Percentiles rank a stretch among this genome's conserved stretches.
These are phyloP conservation scores for Camellia granthamiana DNA, from an alignment of 148 eudicot genomes.

Conservation along the genomic window DNA sequence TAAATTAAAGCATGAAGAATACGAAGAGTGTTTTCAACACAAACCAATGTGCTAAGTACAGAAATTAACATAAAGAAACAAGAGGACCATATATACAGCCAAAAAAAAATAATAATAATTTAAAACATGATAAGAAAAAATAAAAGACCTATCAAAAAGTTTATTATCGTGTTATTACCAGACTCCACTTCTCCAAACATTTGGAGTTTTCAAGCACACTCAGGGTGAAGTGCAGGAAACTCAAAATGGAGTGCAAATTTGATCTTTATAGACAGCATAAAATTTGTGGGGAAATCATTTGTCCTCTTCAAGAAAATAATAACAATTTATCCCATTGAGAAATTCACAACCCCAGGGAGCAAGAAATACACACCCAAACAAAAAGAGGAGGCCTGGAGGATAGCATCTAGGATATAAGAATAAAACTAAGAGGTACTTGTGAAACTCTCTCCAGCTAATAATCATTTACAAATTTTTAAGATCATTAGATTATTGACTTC, in stretches of 20 bases:
- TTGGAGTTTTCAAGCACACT: neutral
- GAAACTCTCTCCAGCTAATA: no score
- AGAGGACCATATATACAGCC: neutral
- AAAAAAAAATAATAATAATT: neutral
- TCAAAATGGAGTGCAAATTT: no score
- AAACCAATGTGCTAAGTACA: neutral
- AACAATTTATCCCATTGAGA: neutral
- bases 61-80: neutral
- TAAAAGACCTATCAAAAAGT: neutral
- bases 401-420: no score
- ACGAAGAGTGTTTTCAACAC: neutral
- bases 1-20: constrained; percentile 4
- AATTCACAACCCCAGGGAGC: neutral
- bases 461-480: no score
- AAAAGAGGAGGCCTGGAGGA: no score
- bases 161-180: neutral
- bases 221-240: neutral
- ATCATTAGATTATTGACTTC: no score
- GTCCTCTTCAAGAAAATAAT: neutral
- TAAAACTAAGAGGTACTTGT: no score
- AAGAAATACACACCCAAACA: neutral
- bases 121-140: no score
- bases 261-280: no score
- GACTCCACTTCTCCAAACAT: neutral
- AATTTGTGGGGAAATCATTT: neutral